A percentile compares a stretch with the other conserved stretches of the same genome.
phyloP scores from a whole-genome alignment of 2,329 filamentous ascomycete species.

The Colletotrichum karsti region DNA sequence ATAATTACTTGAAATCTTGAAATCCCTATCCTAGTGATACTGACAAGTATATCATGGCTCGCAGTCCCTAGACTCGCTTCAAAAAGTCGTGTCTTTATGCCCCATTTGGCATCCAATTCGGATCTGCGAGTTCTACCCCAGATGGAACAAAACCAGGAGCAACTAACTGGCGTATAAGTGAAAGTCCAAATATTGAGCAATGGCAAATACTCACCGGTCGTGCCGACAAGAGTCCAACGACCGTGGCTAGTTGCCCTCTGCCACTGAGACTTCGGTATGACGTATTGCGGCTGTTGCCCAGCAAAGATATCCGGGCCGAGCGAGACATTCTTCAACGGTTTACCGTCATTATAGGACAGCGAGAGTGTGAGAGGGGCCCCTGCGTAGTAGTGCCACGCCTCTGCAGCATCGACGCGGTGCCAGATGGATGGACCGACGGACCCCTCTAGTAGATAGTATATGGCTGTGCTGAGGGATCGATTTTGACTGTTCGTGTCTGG shows the following conservation, averaged over 20 bases:
- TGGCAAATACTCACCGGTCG: conserved; percentile 25
- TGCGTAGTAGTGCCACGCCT: conserved; percentile 64
- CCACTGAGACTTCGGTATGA: conserved; percentile 51
- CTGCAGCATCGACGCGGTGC: conserved; percentile 59
- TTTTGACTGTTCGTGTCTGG: conserved; percentile 31
- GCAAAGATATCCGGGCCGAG: conserved; percentile 54
- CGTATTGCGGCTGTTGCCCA: conserved; percentile 52
- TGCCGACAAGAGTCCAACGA: conserved; percentile 57
- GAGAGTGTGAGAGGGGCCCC: conserved; percentile 57
- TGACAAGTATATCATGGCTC: no score
- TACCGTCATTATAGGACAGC: conserved; percentile 53
- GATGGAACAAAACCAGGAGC: neutral
- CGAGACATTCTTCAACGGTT: conserved; percentile 40
- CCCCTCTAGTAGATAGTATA: conserved; percentile 62
- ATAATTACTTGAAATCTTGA: no score
- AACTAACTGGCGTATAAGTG: neutral
- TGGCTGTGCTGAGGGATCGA: conserved; percentile 56
- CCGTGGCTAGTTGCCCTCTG: conserved; percentile 55
- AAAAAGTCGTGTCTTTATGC: no score
- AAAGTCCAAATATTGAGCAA: neutral
- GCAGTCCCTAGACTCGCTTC: no score
- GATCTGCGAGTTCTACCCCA: neutral
- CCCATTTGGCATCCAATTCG: conserved; percentile 1
- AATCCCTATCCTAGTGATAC: no score
- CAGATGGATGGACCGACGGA: conserved; percentile 51